These are phyloP conservation scores for Chaetomiaceae sp. DNA, from an alignment of 2,329 filamentous ascomycete species.

Conservation along the genomic window DNA sequence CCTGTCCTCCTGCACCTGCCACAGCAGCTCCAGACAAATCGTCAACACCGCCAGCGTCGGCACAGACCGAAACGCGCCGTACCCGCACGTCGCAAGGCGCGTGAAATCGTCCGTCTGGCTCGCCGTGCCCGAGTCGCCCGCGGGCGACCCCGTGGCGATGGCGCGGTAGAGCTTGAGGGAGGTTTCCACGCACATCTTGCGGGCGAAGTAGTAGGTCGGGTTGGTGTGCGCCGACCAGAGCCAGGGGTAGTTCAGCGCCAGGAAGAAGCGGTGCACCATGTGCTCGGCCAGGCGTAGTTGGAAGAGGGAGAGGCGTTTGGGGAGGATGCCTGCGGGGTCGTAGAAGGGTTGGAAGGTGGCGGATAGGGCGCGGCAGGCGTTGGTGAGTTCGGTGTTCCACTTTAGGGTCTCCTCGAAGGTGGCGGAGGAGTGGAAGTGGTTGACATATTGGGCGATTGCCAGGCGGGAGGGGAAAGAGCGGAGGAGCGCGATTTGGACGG, in stretches of 20 bases:
- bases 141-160: constrained; percentile 21
- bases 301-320: constrained; percentile 33
- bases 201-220: constrained; percentile 49
- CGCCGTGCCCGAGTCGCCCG: constrained; percentile 17
- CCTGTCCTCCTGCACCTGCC: constrained; percentile 41
- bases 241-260: constrained; percentile 52
- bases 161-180: constrained; percentile 31
- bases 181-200: constrained; percentile 45
- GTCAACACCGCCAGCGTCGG: constrained; percentile 39
- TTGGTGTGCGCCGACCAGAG: constrained; percentile 41
- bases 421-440: constrained; percentile 40
- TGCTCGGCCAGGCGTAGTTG: constrained; percentile 41
- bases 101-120: constrained; percentile 32
- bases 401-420: constrained; percentile 46
- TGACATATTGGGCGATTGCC: constrained; percentile 42
- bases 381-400: constrained; percentile 42
- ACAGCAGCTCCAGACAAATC: constrained; percentile 44
- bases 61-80: constrained; percentile 41
- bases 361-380: constrained; percentile 35
- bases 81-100: constrained; percentile 38
- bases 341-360: constrained; percentile 30
- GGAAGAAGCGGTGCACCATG: constrained; percentile 43
- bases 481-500: constrained; percentile 44
- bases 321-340: constrained; percentile 27
- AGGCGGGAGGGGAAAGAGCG: constrained; percentile 42